Evolutionary conservation across 2,329 filamentous ascomycete genomes (phyloP), one percentile per base, ranked within the genome.

Genomic region (Neurospora sp.): DNA sequence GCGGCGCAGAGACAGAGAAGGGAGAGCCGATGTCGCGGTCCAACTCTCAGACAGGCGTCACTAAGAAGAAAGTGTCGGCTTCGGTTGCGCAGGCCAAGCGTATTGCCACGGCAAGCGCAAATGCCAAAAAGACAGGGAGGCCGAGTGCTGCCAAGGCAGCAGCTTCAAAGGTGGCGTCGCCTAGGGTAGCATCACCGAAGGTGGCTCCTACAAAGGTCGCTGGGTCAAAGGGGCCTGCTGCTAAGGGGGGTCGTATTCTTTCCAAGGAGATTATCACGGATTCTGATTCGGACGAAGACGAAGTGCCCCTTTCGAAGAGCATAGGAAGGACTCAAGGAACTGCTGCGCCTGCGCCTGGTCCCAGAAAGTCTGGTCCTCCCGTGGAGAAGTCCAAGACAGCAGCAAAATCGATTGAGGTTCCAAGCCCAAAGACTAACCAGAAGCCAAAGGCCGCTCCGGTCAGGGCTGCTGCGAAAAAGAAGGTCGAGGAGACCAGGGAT

Each of bases 191-290:
- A 0, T 74, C 77, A 5, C 73, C 73, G 72, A 84, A 82, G 74
- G 72, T 77, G 11, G 81, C 82, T 3, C 79, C 81, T 2, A 81
- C 77, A 65, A 88, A 86, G 76, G 72, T 79, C 12, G 81, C 82
- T 70, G 72, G 79, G 11, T 33, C 52, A 62, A 82, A 81, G 72
- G 74, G 75, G n/a, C 65, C 74, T 0, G 72, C 80, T 23, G 77
- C 80, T 46, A 84, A 81, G 67, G 81, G 79, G n/a, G 81, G 78
- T 39, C 82, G 82, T 38, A 79, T 83, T 66, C 79, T 87, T 8
- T 88, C 87, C 1, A 83, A 86, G 72, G 86, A 87, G 73, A 85
- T 86, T 70, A 82, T 88, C 40, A 80, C 83, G 37, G 86, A 88
- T 72, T 87, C 85, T 0, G 84, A 86, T 73, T 80, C 80, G n/a